Evolutionary conservation across 208 protist genomes (phyloP).

Genomic region (Acanthamoeba triangularis): DNA sequence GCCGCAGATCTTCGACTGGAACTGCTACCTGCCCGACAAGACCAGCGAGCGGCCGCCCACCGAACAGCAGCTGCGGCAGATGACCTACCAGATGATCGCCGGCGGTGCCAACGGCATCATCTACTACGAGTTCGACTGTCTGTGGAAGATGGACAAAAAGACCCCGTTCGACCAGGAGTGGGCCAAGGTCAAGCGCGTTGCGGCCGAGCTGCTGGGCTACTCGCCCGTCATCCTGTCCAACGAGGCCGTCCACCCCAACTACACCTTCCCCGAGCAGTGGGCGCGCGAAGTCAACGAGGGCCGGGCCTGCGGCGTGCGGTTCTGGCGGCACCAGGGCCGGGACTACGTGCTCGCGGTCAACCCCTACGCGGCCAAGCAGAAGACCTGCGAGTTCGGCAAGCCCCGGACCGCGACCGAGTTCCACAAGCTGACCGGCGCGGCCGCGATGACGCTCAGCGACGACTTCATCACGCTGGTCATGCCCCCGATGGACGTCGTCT

Average conservation of each 20-base stretch:
- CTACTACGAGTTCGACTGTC: constrained; percentile 28
- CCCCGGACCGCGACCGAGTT: not conserved
- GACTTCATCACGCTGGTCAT: not conserved
- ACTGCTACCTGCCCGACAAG: not conserved
- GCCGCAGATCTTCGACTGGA: constrained; percentile 1
- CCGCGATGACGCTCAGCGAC: not conserved
- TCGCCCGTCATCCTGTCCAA: not conserved
- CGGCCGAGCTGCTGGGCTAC: not conserved
- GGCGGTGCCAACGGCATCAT: constrained; percentile 11
- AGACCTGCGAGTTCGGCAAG: constrained; percentile 28
- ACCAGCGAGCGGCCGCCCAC: not conserved
- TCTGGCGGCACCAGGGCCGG: not conserved
- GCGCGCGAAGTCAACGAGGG: constrained; percentile 12
- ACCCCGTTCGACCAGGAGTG: constrained; percentile 8
- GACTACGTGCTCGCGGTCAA: constrained; percentile 18
- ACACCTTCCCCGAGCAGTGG: constrained; percentile 37
- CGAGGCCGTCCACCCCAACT: constrained; percentile 30
- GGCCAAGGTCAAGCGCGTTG: constrained; percentile 10
- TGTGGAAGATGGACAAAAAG: constrained; percentile 12
- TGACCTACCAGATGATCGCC: constrained; percentile 26
- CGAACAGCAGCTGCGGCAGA: constrained; percentile 2
- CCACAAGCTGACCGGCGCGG: not conserved
- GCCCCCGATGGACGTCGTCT: constrained; percentile 4
- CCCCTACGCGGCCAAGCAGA: not conserved
- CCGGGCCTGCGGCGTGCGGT: not conserved